Conservation (phyloP, 148 eudicot genomes). For the Vaccinium macrocarpon region DNA sequence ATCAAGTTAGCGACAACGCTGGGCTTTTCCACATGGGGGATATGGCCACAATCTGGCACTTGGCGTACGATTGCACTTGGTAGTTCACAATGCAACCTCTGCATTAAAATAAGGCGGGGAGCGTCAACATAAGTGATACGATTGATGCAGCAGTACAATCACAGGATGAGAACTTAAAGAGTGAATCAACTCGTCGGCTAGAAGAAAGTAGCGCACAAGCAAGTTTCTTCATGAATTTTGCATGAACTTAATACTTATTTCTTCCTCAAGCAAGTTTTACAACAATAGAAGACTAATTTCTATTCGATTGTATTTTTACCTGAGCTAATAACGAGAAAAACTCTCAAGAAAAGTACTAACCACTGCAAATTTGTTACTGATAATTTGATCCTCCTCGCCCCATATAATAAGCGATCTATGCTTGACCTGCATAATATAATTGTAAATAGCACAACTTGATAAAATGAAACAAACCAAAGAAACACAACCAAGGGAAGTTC, state of each 20-base stretch:
- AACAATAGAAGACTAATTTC: background rate
- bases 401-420: slow-evolving; percentile 72
- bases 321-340: background rate
- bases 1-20: slow-evolving; percentile 53
- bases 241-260: background rate
- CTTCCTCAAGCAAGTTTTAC: slow-evolving; percentile 1
- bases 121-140: background rate
- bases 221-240: background rate
- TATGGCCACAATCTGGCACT: slow-evolving; percentile 85
- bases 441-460: background rate
- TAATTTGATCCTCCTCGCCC: slow-evolving; percentile 89
- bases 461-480: background rate
- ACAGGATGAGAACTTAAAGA: background rate
- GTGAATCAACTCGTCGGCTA: background rate
- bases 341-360: slow-evolving; percentile 38
- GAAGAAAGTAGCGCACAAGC: background rate
- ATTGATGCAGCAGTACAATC: background rate
- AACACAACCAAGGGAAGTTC: too few species aligned
- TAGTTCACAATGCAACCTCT: slow-evolving; percentile 75
- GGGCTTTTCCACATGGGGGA: slow-evolving; percentile 89
- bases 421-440: slow-evolving; percentile 49
- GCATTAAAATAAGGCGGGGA: slow-evolving; percentile 18
- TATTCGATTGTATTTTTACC: background rate
- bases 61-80: slow-evolving; percentile 64
- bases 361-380: slow-evolving; percentile 70